These are phyloP conservation scores for Daldinia grandis DNA, from an alignment of 495 filamentous ascomycete genomes.

Conservation along the genomic window DNA sequence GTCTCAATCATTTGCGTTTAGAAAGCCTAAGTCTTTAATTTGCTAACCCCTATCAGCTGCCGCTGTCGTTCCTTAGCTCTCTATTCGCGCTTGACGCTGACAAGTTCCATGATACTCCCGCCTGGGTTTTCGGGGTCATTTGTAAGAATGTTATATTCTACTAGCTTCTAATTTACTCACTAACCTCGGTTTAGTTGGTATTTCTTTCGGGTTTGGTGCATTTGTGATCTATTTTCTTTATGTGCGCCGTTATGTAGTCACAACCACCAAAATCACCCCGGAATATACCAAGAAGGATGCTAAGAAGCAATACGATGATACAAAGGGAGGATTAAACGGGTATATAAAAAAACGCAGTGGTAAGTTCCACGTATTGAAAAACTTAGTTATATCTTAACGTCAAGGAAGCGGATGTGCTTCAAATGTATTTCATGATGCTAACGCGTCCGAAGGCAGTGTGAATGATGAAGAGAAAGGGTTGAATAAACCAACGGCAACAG, in stretches of 20 bases:
- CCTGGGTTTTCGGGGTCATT: conserved; percentile 13
- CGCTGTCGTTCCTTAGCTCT: conserved; percentile 22
- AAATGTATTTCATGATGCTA: neutral
- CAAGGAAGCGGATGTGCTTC: neutral
- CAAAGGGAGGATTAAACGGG: neutral
- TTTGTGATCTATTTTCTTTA: neutral
- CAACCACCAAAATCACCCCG: neutral
- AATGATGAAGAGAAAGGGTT: neutral
- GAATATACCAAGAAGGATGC: neutral
- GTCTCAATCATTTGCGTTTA: neutral
- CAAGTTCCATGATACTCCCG: neutral
- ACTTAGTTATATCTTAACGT: neutral
- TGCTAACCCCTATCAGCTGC: conserved; percentile 5
- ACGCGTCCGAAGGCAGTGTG: neutral
- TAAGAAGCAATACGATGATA: too few species aligned
- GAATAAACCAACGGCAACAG: too few species aligned
- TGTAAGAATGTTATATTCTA: conserved; percentile 7
- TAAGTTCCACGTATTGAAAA: neutral
- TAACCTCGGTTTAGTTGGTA: conserved; percentile 6
- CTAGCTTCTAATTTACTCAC: neutral
- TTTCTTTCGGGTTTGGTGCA: neutral
- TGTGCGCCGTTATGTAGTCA: neutral
- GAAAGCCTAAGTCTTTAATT: conserved; percentile 1
- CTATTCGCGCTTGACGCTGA: conserved; percentile 8
- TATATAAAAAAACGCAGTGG: neutral